phyloP scores from a whole-genome alignment of 192 early-diverging fungal genomes.

The Backusella westeae region DNA sequence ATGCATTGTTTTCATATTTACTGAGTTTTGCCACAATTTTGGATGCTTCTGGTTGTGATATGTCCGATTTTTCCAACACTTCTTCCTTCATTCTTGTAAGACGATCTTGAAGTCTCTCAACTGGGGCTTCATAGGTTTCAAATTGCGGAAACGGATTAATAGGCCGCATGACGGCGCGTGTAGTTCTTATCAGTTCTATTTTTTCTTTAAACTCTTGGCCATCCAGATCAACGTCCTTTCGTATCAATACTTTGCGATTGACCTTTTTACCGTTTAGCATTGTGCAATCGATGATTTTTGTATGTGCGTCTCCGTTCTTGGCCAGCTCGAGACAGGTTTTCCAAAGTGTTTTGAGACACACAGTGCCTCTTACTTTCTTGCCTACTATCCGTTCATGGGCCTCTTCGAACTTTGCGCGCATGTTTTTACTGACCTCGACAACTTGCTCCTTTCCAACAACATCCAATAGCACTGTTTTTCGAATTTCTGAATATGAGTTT shows the following conservation, averaged over 20 bases:
- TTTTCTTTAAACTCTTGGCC: conserved; percentile 3
- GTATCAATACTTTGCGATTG: neutral
- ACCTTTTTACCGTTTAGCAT: conserved; percentile 7
- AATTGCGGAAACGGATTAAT: neutral
- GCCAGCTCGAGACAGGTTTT: neutral
- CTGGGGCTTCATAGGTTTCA: neutral
- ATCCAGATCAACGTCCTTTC: neutral
- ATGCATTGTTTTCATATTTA: neutral
- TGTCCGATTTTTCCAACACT: neutral
- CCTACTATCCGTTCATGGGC: neutral
- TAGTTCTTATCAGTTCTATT: neutral
- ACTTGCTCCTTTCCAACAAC: neutral
- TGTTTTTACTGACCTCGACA: neutral
- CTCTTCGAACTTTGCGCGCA: neutral
- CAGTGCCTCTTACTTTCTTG: neutral
- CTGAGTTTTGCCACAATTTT: neutral
- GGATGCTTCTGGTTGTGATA: neutral
- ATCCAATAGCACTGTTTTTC: neutral
- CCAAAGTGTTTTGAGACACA: conserved; percentile 5
- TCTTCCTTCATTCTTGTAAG: conserved; percentile 10
- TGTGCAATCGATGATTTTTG: neutral
- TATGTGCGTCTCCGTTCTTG: conserved; percentile 6
- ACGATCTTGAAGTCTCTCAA: conserved; percentile 8
- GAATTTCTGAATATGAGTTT: neutral
- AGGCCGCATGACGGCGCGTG: neutral